Evolutionary conservation across 768 basidiomycete genomes (phyloP).

Genomic region (Pulveroboletus sp.): DNA sequence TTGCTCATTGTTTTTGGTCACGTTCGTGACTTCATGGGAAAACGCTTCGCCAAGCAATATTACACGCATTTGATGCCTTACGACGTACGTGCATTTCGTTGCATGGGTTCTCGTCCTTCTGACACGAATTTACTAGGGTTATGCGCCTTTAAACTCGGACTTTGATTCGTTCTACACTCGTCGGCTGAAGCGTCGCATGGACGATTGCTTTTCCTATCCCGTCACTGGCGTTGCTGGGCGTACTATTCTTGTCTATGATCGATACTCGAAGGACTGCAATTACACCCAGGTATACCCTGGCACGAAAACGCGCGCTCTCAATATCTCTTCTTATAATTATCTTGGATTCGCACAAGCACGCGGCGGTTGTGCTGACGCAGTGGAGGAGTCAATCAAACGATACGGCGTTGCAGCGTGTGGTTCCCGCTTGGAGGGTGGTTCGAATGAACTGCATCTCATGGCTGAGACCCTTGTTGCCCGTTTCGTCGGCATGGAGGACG

Average conservation of each 20-base stretch:
- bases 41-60: conserved; percentile 60
- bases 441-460: conserved; percentile 74
- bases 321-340: conserved; percentile 98
- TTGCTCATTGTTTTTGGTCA: conserved; percentile 90
- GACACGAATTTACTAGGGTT: conserved; percentile 56
- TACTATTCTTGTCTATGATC: conserved; percentile 82
- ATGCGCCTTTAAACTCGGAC: conserved; percentile 94
- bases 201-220: conserved; percentile 92
- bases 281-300: conserved; percentile 74
- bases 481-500: conserved; percentile 87
- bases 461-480: conserved; percentile 84
- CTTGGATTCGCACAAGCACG: conserved; percentile 94
- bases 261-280: conserved; percentile 78
- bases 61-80: conserved; percentile 82
- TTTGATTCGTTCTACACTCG: conserved; percentile 99
- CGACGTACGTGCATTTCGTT: conserved; percentile 54
- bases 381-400: conserved; percentile 73
- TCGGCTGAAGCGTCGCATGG: conserved; percentile 88
- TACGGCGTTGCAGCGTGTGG: conserved; percentile 63
- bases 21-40: conserved; percentile 92
- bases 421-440: conserved; percentile 78
- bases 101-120: conserved; percentile 3
- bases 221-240: conserved; percentile 94
- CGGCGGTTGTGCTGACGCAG: conserved; percentile 93
- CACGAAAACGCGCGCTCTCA: conserved; percentile 79